Evolutionary conservation across 2,329 filamentous ascomycete genomes (phyloP).

Genomic region (Colletotrichum liaoningense): DNA sequence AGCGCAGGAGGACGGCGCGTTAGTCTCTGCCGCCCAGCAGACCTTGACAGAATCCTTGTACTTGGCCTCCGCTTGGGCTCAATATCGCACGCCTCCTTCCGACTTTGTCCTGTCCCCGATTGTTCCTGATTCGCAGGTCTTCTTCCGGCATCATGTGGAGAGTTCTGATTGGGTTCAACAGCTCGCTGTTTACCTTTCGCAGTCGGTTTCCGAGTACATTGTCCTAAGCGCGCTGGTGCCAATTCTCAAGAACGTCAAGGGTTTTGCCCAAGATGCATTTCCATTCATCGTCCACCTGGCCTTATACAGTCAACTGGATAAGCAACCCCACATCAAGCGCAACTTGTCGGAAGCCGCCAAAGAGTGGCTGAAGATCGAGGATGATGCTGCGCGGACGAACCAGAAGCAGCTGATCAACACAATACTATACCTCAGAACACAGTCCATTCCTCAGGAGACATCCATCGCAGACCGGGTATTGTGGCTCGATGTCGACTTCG

Average conservation of each 20-base stretch:
- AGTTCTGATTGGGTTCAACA: conserved; percentile 69
- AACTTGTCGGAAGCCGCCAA: conserved; percentile 74
- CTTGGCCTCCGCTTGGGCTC: conserved; percentile 66
- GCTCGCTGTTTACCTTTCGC: conserved; percentile 71
- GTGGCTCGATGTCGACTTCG: conserved; percentile 89
- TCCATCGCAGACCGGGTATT: conserved; percentile 82
- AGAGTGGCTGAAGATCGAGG: conserved; percentile 68
- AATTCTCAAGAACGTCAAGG: conserved; percentile 73
- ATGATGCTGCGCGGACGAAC: conserved; percentile 54
- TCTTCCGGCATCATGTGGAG: conserved; percentile 54
- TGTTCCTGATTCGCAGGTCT: conserved; percentile 44
- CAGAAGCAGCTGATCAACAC: conserved; percentile 80
- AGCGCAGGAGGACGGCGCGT: conserved; percentile 56
- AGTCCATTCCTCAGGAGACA: conserved; percentile 77
- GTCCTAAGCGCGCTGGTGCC: conserved; percentile 76
- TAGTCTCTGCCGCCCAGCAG: conserved; percentile 63
- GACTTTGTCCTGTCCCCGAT: conserved; percentile 47
- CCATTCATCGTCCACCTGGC: conserved; percentile 89
- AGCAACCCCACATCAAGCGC: conserved; percentile 68
- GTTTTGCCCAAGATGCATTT: conserved; percentile 79
- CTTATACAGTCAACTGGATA: conserved; percentile 74
- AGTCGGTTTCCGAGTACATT: conserved; percentile 69
- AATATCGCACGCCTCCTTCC: conserved; percentile 66
- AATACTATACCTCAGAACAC: conserved; percentile 89
- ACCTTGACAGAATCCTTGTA: conserved; percentile 64